Evolutionary conservation across 1,284 basidiomycete genomes (phyloP).

Genomic region (Heterobasidion occidentale): DNA sequence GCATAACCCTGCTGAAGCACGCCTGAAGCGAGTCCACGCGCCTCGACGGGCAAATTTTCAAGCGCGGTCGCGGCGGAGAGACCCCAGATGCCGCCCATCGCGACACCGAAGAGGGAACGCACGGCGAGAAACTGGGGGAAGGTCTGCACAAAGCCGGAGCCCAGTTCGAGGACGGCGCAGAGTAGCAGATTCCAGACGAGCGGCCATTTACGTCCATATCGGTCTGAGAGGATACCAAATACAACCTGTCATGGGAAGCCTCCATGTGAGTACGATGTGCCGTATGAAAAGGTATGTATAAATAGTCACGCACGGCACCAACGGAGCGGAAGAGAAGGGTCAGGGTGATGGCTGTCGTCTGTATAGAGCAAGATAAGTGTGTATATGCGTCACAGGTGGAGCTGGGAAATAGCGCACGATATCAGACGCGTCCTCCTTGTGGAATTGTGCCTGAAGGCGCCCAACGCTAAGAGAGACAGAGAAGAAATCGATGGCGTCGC

Average conservation of each 20-base stretch:
- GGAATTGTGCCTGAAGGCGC: constrained; percentile 1
- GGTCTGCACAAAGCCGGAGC: constrained; percentile 65
- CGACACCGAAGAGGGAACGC: constrained; percentile 76
- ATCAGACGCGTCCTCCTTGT: background rate
- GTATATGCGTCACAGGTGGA: background rate
- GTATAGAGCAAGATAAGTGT: background rate
- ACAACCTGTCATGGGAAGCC: constrained; percentile 36
- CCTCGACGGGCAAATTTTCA: constrained; percentile 84
- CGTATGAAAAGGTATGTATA: background rate
- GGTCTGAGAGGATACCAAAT: constrained; percentile 76
- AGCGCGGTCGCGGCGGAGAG: constrained; percentile 70
- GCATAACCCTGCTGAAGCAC: constrained; percentile 71
- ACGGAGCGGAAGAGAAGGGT: constrained; percentile 86
- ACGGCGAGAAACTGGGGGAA: constrained; percentile 64
- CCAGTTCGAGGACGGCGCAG: constrained; percentile 73
- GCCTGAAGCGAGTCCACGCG: constrained; percentile 82
- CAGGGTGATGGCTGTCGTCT: constrained; percentile 85
- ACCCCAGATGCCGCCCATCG: constrained; percentile 88
- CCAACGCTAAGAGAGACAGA: constrained; percentile 3
- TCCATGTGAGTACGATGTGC: background rate
- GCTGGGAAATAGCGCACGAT: background rate
- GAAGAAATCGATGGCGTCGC: constrained; percentile 6
- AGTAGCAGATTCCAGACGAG: constrained; percentile 72
- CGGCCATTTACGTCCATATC: constrained; percentile 92
- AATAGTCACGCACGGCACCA: constrained; percentile 55